Conservation (phyloP, 148 eudicot species). For the Camellia sinensis region DNA sequence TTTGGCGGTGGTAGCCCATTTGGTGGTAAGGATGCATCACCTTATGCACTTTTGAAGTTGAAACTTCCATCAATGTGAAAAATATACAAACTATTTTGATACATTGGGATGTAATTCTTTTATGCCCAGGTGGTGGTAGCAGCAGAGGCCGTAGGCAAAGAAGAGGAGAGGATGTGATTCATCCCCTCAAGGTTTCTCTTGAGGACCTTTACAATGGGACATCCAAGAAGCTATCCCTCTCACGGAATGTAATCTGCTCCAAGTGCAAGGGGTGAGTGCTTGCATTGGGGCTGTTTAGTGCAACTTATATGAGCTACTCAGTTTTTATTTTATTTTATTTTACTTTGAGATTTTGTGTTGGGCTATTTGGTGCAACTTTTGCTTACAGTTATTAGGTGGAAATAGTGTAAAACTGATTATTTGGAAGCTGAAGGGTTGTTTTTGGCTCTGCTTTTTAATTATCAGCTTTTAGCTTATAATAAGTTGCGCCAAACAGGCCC, state of each 20-base stretch:
- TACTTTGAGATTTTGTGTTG: too few relatives aligned
- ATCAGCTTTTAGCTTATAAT: too few relatives aligned
- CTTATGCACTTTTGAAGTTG: background rate
- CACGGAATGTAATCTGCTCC: slow-evolving; percentile 47
- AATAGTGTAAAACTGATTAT: too few relatives aligned
- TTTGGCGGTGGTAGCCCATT: slow-evolving; percentile 49
- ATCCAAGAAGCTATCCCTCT: slow-evolving; percentile 47
- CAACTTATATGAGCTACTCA: too few relatives aligned
- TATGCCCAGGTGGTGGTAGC: slow-evolving; percentile 36
- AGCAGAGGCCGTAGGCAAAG: slow-evolving; percentile 59
- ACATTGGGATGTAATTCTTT: slow-evolving; percentile 1
- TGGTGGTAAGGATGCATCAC: slow-evolving; percentile 33
- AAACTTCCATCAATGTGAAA: background rate
- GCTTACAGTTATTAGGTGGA: too few relatives aligned
- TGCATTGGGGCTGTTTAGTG: background rate
- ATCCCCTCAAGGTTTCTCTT: slow-evolving; percentile 50
- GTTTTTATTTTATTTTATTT: background rate
- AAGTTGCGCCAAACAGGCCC: too few relatives aligned
- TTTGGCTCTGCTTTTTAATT: too few relatives aligned
- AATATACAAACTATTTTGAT: background rate
- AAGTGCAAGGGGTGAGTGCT: slow-evolving; percentile 54
- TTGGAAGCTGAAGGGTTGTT: too few relatives aligned
- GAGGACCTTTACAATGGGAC: slow-evolving; percentile 56
- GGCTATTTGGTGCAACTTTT: too few relatives aligned
- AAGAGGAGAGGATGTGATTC: slow-evolving; percentile 55